Evolutionary conservation across 129 eudicot species (phyloP).

Genomic region (Saussurea involucrata): DNA sequence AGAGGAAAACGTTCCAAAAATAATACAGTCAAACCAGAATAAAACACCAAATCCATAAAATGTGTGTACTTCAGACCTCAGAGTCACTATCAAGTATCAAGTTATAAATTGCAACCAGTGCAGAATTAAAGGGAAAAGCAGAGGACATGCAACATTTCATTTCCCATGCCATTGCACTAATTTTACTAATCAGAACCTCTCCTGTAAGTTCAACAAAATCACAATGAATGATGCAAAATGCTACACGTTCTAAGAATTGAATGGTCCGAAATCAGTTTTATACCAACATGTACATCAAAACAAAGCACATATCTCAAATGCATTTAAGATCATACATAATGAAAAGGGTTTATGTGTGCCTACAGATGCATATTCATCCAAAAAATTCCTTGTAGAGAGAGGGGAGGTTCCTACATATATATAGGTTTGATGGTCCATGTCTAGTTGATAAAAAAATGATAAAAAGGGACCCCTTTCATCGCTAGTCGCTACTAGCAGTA

Average conservation of each 20-base stretch:
- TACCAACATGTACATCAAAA: not conserved
- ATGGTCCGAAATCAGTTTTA: slow-evolving; percentile 1
- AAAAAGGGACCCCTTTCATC: no score
- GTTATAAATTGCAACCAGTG: not conserved
- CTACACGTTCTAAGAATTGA: not conserved
- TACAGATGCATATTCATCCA: no score
- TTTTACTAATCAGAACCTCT: not conserved
- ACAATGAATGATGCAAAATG: slow-evolving; percentile 3
- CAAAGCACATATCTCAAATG: not conserved
- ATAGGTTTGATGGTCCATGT: no score
- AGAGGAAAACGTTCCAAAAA: not conserved
- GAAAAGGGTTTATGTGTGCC: no score
- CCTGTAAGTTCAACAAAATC: not conserved
- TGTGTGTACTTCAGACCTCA: not conserved
- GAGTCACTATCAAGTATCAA: not conserved
- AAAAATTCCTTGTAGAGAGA: no score
- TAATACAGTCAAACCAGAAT: not conserved
- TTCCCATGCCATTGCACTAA: not conserved
- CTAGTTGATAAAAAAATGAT: no score
- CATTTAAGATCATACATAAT: no score
- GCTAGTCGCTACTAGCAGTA: no score
- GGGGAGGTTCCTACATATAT: no score
- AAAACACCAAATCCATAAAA: not conserved
- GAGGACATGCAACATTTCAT: not conserved
- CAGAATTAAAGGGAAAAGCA: not conserved